Evolutionary conservation across 768 basidiomycete genomes (phyloP), one percentile per base, ranked within the genome.

Genomic region (Symmetrospora coprosmae): DNA sequence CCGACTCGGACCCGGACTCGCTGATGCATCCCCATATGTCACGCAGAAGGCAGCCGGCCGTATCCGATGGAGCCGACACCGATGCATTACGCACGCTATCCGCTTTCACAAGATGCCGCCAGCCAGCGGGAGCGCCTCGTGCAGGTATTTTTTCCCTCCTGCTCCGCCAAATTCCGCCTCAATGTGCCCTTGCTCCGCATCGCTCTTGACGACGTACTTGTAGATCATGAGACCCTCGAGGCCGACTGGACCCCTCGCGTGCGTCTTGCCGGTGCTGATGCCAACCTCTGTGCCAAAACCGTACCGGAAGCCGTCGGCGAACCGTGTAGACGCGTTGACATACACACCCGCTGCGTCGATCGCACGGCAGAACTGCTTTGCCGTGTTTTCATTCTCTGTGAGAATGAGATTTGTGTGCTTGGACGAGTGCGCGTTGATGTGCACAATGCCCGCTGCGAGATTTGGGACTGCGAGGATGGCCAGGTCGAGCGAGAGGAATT

Each of bases 241-340:
- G 9, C 31, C 35, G 11, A 35, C 19, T 13, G 94, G 94, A 2
- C 94, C 94, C 39, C 92, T 78, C 16, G 94, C 91, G 69, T 99
- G 94, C 58, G 94, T 92, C 69, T 86, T 82, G 0, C 92, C 91
- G 0, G 94, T 99, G 71, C 85, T 86, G 68, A 99, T 94, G 8
- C 94, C 94, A 0, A 99, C 92, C 73, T 97, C 94, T 4, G 94
- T 91, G 2, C 94, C 94, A 66, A 94, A 90, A 0, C 94, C 94
- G 70, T 89, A 97, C 62, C 92, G 75, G 74, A 91, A 94, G 13
- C 94, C 92, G 72, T 99, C 94, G 0, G 91, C 84, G 71, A 99
- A 97, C 35, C 94, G 80, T 9, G 94, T 96, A 69, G 85, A 88
- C 6, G 91, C 91, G 68, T 99, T 97, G 61, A 92, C 79, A 68